These are phyloP conservation scores for Cordyceps militaris DNA, from an alignment of 2,329 filamentous ascomycete genomes.

Conservation along the genomic window DNA sequence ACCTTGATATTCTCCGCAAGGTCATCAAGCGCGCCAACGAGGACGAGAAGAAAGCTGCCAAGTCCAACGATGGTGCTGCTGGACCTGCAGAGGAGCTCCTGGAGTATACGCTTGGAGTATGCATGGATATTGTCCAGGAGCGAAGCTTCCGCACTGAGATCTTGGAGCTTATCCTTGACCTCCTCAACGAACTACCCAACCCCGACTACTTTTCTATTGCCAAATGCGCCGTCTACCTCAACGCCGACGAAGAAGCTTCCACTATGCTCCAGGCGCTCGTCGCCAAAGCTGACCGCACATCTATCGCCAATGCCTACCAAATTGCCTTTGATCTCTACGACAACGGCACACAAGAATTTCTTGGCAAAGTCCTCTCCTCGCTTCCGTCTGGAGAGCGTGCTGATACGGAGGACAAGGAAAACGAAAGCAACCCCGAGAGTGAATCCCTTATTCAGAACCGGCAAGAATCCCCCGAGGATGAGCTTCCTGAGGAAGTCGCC, in stretches of 20 bases:
- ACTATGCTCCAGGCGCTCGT: constrained; percentile 78
- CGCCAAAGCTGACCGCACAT: constrained; percentile 67
- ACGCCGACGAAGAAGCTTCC: constrained; percentile 85
- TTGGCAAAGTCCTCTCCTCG: constrained; percentile 79
- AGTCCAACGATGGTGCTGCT: constrained; percentile 40
- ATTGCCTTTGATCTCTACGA: constrained; percentile 98
- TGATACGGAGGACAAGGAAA: constrained; percentile 37
- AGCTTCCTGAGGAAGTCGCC: constrained; percentile 44
- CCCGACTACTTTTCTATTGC: constrained; percentile 98
- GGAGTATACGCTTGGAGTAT: constrained; percentile 92
- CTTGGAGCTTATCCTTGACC: constrained; percentile 81
- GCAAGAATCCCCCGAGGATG: constrained; percentile 48
- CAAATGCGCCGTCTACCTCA: constrained; percentile 92
- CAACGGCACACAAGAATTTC: constrained; percentile 95
- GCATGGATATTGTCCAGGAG: constrained; percentile 97
- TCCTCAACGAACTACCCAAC: constrained; percentile 85
- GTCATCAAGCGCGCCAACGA: constrained; percentile 86
- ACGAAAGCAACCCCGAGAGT: constrained; percentile 38
- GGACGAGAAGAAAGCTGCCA: constrained; percentile 64
- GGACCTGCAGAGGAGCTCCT: constrained; percentile 82
- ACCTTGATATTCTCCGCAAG: constrained; percentile 75
- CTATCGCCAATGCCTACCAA: constrained; percentile 85
- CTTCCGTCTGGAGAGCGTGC: constrained; percentile 52
- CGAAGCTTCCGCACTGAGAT: constrained; percentile 78
- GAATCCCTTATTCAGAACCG: constrained; percentile 43